Evolutionary conservation across 805 yeast species (phyloP).

Genomic region (Clavispora santaluciae): DNA sequence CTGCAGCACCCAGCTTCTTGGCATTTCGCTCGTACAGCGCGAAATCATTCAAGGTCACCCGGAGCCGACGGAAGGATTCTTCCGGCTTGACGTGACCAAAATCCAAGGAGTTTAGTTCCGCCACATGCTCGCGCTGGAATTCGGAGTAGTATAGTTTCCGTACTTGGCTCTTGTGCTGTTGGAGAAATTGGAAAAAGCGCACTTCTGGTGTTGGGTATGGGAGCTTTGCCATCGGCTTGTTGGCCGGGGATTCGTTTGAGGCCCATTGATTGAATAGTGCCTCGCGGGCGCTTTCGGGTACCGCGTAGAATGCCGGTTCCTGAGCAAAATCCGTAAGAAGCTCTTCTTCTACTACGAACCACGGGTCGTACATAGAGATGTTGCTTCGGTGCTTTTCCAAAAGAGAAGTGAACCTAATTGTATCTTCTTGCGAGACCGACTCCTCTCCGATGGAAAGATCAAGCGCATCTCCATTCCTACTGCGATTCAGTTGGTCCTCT

Average conservation of each 20-base stretch:
- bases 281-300: conserved; percentile 16
- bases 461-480: neutral
- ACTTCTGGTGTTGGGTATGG: conserved; percentile 21
- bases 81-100: conserved; percentile 15
- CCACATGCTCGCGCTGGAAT: conserved; percentile 17
- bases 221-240: neutral
- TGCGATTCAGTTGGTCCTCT: too few species aligned
- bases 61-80: conserved; percentile 21
- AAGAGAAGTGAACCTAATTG: conserved; percentile 19
- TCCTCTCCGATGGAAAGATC: conserved; percentile 1
- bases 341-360: conserved; percentile 36
- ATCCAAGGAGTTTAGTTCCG: conserved; percentile 4
- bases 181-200: conserved; percentile 22
- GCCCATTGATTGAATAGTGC: conserved; percentile 11
- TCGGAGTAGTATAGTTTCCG: conserved; percentile 24
- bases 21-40: conserved; percentile 22
- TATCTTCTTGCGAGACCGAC: conserved; percentile 1
- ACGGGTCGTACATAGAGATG: conserved; percentile 33
- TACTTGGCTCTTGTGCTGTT: conserved; percentile 25
- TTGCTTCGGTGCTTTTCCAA: conserved; percentile 20
- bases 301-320: conserved; percentile 25
- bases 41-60: conserved; percentile 25
- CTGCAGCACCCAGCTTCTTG: conserved; percentile 16
- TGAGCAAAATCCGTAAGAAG: conserved; percentile 23
- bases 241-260: neutral